Evolutionary conservation across 140 eudicot species (phyloP), one percentile per base, ranked within the genome.

Genomic region (Flaveria floridana): DNA sequence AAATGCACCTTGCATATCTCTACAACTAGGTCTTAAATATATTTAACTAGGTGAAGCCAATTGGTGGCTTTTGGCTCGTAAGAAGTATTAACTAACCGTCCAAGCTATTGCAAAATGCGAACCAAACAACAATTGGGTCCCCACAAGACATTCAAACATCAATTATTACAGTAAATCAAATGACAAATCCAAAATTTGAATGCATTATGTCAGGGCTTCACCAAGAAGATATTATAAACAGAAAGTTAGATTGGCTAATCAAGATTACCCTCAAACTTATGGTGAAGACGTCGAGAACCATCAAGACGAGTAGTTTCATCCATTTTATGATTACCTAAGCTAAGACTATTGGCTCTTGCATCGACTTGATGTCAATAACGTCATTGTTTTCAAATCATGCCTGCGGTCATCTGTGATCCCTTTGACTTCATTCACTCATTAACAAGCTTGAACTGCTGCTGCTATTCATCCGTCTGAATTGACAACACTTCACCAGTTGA

Each of bases 401-500:
- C 37, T 21, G 34, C 7, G 7, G 7, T 3, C 18, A 14, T 15
- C 41, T 52, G 20, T 2, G 11, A 55, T 19, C 62, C 62, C 26
- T 19, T 18, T 18, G 20, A 55, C 62, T 7, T 55, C 12, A n/a
- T 16, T 5, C 59, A 19, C 13, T 19, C 2, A 10, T 55, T 19
- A 55, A 11, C 62, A 52, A 52, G 23, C 18, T 52, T 15, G 0
- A 72, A 73, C 44, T 51, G 79, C 48, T 48, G 51, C 72, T 62
- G 61, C 44, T 50, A 44, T 72, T 26, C 76, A 9, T 48, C 79
- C 71, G 67, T 44, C 79, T 66, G 70, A 74, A 68, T 47, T 14
- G 59, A 6, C 76, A 74, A 50, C 42, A 42, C 83, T 65, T 72
- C 69, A 9, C 50, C 68, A 71, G 48, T 71, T 37, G 77, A 14